Conservation (phyloP, 2,329 filamentous ascomycete genomes). For the Aspergillus udagawae region DNA sequence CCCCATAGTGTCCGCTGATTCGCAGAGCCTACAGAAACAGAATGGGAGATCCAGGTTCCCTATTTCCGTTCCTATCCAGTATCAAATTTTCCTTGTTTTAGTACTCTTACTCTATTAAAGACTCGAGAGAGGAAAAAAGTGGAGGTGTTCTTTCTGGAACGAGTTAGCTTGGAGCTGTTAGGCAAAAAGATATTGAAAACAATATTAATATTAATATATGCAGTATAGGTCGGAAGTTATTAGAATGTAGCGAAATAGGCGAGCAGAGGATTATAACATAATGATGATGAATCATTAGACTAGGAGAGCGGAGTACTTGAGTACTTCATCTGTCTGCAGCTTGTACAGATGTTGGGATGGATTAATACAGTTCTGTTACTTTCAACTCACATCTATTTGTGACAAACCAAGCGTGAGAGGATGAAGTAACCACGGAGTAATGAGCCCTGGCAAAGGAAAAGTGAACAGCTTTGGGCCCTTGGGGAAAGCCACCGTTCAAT, state of each 20-base stretch:
- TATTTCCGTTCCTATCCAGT: not conserved
- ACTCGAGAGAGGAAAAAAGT: not conserved
- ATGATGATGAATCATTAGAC: not conserved
- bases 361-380: not conserved
- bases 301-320: not conserved
- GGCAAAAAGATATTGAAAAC: conserved; percentile 5
- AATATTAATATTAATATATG: not conserved
- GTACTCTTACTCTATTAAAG: not conserved
- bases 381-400: not conserved
- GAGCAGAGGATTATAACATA: not conserved
- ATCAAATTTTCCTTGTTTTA: not conserved
- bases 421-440: not conserved
- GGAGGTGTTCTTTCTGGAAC: conserved; percentile 14
- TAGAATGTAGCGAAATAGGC: not conserved
- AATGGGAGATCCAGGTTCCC: not conserved
- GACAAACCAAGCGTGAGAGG: not conserved
- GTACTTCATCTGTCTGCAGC: not conserved
- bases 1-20: not conserved
- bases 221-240: not conserved
- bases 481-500: conserved; percentile 11
- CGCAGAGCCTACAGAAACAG: not conserved
- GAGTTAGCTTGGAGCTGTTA: conserved; percentile 9
- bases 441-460: too few relatives aligned
- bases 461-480: not conserved
- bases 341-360: not conserved